Percentiles rank a stretch among this genome's conserved stretches.
Conservation (phyloP, 2,329 filamentous ascomycete species). For the Orbilia javanica region DNA sequence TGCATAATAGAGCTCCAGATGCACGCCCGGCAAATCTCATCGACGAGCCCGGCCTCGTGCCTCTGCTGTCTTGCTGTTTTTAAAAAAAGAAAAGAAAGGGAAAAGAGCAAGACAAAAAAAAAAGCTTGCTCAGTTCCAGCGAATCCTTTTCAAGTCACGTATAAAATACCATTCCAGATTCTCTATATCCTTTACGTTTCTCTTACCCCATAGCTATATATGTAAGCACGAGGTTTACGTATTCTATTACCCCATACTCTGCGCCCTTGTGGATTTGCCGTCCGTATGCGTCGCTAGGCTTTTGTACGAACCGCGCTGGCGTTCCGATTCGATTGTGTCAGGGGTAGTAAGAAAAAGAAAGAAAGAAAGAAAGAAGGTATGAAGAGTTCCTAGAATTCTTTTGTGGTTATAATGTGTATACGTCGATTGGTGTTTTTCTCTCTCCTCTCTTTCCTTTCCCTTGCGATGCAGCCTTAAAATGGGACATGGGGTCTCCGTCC, state of each 20-base stretch:
- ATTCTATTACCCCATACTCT: slow-evolving; percentile 56
- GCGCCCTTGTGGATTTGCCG: slow-evolving; percentile 23
- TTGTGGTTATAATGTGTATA: background rate
- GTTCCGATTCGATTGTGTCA: slow-evolving; percentile 19
- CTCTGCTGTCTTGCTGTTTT: background rate
- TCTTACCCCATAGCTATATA: slow-evolving; percentile 54
- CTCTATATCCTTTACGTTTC: slow-evolving; percentile 46
- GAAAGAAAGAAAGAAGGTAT: background rate
- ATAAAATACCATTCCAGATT: slow-evolving; percentile 11
- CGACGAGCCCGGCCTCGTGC: background rate
- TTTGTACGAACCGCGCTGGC: background rate
- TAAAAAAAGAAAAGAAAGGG: background rate
- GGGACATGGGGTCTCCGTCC: slow-evolving; percentile 1
- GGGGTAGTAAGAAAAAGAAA: slow-evolving; percentile 28
- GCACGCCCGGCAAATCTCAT: background rate
- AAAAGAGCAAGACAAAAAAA: background rate
- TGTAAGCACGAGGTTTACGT: slow-evolving; percentile 41
- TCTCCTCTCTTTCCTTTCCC: background rate
- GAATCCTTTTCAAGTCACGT: background rate
- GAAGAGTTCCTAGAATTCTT: slow-evolving; percentile 16
- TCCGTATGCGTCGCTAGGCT: slow-evolving; percentile 44
- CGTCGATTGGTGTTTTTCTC: background rate
- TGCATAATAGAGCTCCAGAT: slow-evolving; percentile 14
- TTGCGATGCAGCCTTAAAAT: slow-evolving; percentile 46
- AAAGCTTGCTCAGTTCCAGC: background rate